These are phyloP conservation scores for Kalmanozyma brasiliensis DNA, from an alignment of 1,284 basidiomycete species.

Conservation along the genomic window DNA sequence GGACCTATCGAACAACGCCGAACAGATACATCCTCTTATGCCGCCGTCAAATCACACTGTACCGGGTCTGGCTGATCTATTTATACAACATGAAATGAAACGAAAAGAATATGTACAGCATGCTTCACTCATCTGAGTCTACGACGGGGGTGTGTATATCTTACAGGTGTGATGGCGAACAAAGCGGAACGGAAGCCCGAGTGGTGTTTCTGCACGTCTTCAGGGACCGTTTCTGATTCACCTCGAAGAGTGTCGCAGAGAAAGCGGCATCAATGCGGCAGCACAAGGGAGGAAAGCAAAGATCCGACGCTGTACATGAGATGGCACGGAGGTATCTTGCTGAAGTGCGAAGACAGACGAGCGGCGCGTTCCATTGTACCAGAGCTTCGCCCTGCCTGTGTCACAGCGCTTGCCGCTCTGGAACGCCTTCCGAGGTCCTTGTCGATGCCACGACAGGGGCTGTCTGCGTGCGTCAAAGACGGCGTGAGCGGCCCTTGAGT, in stretches of 20 bases:
- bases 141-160: too few species aligned
- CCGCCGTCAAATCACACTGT: too few species aligned
- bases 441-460: too few species aligned
- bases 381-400: neutral
- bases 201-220: neutral
- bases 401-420: slow-evolving; percentile 12
- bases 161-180: neutral
- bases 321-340: slow-evolving; percentile 23
- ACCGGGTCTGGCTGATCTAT: too few species aligned
- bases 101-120: slow-evolving; percentile 7
- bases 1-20: slow-evolving; percentile 36
- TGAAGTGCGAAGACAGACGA: slow-evolving; percentile 13
- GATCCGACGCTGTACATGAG: slow-evolving; percentile 12
- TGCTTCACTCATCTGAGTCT: too few species aligned
- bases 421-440: too few species aligned
- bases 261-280: slow-evolving; percentile 14
- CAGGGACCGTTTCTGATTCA: too few species aligned
- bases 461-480: too few species aligned
- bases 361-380: slow-evolving; percentile 2
- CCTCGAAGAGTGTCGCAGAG: too few species aligned
- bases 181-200: neutral
- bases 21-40: neutral
- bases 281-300: slow-evolving; percentile 14
- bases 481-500: too few species aligned
- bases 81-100: too few species aligned